Base-by-base conservation (phyloP, 768 basidiomycete genomes). In the button mushroom (Agaricus bisporus) region DNA sequence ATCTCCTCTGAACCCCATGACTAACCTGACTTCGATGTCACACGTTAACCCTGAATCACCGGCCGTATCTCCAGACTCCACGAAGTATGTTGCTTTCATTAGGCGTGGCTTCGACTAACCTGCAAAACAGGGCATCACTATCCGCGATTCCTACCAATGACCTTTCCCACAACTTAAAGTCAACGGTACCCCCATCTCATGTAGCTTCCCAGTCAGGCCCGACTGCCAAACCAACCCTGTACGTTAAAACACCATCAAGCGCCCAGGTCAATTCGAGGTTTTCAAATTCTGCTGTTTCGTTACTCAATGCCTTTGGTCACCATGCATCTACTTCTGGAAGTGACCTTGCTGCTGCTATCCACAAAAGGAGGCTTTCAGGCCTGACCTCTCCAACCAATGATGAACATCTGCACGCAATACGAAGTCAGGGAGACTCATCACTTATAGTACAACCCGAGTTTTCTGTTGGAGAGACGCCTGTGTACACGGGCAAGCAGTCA, bases 251-350 rank as follows among this genome's bases (percentile, higher is more conserved):
- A 14, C 48, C 58, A 12, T 44, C 59, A 17, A 58, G 48, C 38
- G 18, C 48, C 17, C 54, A 55, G 26, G 28, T 20, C 5, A 45
- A 44, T 17, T 48, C 59, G 4, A 47, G 48, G 41, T 63, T 63
- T 41, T 56, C 58, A n/a, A 45, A 36, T 18, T 68, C 67, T 4
- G 58, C 62, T 25, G 60, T 64, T 3, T 67, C 68, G 4, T 49
- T 71, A 9, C 59, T 67, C 5, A 58, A 61, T 36, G 58, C 62
- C 7, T 55, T 67, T 28, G 61, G 51, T 3, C 49, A 52, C 20
- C 39, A 41, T 29, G 43, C 52, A 28, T 42, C 49, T 28, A 51
- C 56, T 14, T 32, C 55, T 4, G 14, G 49, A 7, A 54, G 52
- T 12, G n/a, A 59, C 12, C 41, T 37, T 18, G 12, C 29, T 14